These are phyloP conservation scores for Rhizopogon sp. DNA, from an alignment of 768 basidiomycete genomes.

Conservation along the genomic window DNA sequence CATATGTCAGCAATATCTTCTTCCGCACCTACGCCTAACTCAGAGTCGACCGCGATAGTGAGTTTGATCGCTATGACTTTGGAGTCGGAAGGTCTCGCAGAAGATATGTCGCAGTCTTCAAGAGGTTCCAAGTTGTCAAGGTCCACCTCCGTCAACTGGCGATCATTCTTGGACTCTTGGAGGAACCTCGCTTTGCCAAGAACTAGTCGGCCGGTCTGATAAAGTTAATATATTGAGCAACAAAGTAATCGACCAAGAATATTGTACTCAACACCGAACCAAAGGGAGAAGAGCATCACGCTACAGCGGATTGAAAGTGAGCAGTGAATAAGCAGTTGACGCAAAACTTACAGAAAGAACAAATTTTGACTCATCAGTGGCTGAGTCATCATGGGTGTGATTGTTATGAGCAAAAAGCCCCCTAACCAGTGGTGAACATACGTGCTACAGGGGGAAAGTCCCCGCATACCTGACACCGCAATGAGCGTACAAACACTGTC, in stretches of 20 bases:
- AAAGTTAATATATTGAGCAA: too few relatives aligned
- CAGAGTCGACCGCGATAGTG: not conserved
- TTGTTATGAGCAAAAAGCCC: conserved; percentile 15
- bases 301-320: not conserved
- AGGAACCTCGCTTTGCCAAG: too few relatives aligned
- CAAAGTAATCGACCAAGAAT: too few relatives aligned
- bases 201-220: too few relatives aligned
- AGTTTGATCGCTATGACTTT: not conserved
- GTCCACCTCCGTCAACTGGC: not conserved
- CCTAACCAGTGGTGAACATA: conserved; percentile 2
- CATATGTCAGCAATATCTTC: not conserved
- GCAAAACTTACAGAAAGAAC: conserved; percentile 13
- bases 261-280: too few relatives aligned
- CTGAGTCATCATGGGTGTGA: conserved; percentile 8
- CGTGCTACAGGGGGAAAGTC: not conserved
- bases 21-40: too few relatives aligned
- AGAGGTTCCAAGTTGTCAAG: not conserved
- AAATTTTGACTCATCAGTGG: conserved; percentile 15
- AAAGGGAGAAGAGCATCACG: not conserved
- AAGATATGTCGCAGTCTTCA: not conserved
- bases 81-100: not conserved
- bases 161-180: too few relatives aligned
- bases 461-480: conserved; percentile 11
- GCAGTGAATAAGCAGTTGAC: not conserved
- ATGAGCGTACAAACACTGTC: conserved; percentile 8